Percentiles rank a stretch among this genome's conserved stretches.
These are phyloP conservation scores for Pestalotiopsis sp. DNA, from an alignment of 2,329 filamentous ascomycete genomes.

Conservation along the genomic window DNA sequence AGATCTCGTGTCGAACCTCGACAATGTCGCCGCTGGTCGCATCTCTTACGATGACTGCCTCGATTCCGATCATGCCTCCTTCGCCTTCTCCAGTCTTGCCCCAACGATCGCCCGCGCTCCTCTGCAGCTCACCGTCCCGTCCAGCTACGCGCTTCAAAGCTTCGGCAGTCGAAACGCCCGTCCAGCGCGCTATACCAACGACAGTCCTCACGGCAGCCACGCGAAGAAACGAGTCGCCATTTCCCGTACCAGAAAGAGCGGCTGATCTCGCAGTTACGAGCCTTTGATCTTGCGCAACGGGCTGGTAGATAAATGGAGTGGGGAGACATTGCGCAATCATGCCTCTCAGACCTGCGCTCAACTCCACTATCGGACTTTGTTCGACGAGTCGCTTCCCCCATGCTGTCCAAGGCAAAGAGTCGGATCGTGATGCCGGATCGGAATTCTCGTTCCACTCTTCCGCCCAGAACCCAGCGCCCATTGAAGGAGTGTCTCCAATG, in stretches of 20 bases:
- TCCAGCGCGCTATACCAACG: conserved; percentile 72
- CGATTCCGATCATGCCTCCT: conserved; percentile 85
- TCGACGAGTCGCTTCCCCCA: conserved; percentile 19
- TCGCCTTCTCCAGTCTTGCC: conserved; percentile 74
- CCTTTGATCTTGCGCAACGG: conserved; percentile 20
- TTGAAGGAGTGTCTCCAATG: conserved; percentile 82
- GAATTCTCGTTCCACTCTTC: conserved; percentile 68
- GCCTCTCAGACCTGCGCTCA: conserved; percentile 46
- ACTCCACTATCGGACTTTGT: conserved; percentile 36
- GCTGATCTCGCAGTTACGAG: conserved; percentile 43
- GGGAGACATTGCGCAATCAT: conserved; percentile 65
- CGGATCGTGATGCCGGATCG: conserved; percentile 1
- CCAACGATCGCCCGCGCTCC: conserved; percentile 76
- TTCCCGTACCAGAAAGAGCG: conserved; percentile 79
- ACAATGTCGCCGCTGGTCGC: conserved; percentile 42
- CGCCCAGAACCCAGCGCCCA: conserved; percentile 88
- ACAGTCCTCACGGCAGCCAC: conserved; percentile 71
- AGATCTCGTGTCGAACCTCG: conserved; percentile 51
- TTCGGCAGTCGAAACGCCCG: conserved; percentile 47
- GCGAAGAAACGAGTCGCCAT: conserved; percentile 85
- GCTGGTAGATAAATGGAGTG: conserved; percentile 43
- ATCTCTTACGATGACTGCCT: conserved; percentile 53
- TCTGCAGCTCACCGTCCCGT: conserved; percentile 71
- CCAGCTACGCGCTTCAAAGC: conserved; percentile 71
- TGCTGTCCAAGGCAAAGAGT: conserved; percentile 23